Base-by-base conservation (phyloP, 768 basidiomycete genomes). In the Lactarius sp. region DNA sequence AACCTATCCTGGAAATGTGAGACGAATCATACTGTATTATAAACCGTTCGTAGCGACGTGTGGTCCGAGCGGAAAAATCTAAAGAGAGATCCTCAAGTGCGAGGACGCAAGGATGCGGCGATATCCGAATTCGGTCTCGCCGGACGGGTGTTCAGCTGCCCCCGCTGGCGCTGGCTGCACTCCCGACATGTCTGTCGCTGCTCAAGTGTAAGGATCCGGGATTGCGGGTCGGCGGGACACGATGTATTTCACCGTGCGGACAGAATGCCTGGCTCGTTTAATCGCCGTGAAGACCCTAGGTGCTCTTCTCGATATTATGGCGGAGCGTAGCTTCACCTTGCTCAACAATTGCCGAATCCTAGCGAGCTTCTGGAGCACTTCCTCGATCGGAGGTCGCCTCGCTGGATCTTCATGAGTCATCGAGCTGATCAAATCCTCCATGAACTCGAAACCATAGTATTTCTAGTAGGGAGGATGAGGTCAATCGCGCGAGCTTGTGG, bases 391-490 rank as follows among this genome's bases (percentile, higher is more conserved):
- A 34, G 75, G 75, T 3, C 75, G 70, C 34, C 54, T 49, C 3
- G 52, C 36, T 0, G 75, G 75, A 51, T 73, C 69, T 0, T 59
- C 59, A 5, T 62, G 66, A 0, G 68, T 66, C 75, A 76, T 75
- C 3, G 64, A 60, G 3, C 50, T 41, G 4, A 75, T 56, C 4
- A 76, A 63, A 16, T 66, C 59, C 39, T 49, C 14, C 68, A 75
- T 57, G 64, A 74, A 73, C 2, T 68, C 70, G 16, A 72, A 47
- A 27, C 69, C 68, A 36, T 52, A 20, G 44, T 61, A 68, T 49
- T 59, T 65, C 73, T 74, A 56, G 16, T 22, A 22, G 20, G 4
- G 56, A 57, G 12, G 37, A 42, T 27, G 14, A 57, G 18, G 5
- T 3, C 31, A 41, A 53, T 14, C 60, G 6, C 9, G 22, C 1